These are phyloP conservation scores for Phallus indusiatus DNA, from an alignment of 768 basidiomycete species.

Conservation along the genomic window DNA sequence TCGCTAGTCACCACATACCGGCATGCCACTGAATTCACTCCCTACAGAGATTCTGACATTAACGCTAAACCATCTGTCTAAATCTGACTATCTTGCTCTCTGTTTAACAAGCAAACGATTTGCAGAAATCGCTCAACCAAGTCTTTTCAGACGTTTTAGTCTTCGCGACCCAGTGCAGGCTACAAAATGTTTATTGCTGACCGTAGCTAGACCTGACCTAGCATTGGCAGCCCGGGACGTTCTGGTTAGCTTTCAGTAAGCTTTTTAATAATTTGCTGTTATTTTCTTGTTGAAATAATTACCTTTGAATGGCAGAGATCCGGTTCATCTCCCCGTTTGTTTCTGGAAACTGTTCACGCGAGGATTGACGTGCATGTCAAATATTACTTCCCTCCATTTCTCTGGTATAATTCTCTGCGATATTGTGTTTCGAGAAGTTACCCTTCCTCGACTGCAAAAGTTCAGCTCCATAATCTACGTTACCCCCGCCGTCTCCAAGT, in stretches of 20 bases:
- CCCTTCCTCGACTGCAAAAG: background rate
- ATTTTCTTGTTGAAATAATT: no score
- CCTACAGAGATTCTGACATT: background rate
- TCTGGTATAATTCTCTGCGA: background rate
- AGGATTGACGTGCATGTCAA: background rate
- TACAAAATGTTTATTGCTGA: background rate
- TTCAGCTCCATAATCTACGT: background rate
- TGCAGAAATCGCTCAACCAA: background rate
- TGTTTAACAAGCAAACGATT: background rate
- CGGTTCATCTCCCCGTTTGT: background rate
- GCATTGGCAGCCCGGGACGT: background rate
- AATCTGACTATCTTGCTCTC: background rate
- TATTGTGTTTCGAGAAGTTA: background rate
- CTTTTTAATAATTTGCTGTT: background rate
- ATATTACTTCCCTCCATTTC: slow-evolving; percentile 3
- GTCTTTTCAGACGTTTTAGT: background rate
- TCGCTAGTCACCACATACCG: no score
- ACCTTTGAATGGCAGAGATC: no score
- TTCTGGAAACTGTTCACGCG: background rate
- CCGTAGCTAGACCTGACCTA: background rate
- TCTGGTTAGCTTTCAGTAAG: background rate
- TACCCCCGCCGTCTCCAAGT: background rate
- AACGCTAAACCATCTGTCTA: background rate
- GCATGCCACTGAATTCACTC: background rate
- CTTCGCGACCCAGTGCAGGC: background rate